Conservation (phyloP, 2,329 filamentous ascomycete species). For the Claviceps arundinis region DNA sequence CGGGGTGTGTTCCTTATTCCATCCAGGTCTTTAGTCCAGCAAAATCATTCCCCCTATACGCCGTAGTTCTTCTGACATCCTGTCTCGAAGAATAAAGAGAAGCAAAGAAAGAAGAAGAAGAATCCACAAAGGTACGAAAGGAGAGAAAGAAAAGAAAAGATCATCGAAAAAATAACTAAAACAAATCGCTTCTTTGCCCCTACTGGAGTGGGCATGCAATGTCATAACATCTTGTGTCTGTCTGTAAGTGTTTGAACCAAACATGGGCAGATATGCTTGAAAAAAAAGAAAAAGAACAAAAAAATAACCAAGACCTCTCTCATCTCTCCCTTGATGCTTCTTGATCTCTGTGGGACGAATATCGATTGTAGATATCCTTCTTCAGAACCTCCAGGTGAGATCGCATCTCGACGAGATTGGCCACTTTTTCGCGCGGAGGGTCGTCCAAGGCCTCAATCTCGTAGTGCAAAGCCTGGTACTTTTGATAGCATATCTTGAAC, state of each 20-base stretch:
- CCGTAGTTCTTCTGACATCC: too few species aligned
- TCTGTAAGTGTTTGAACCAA: background rate
- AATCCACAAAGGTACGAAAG: background rate
- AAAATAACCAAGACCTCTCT: background rate
- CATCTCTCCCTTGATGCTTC: background rate
- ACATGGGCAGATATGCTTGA: background rate
- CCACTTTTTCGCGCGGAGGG: constrained; percentile 37
- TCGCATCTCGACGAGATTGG: constrained; percentile 40
- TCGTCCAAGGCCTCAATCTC: constrained; percentile 38
- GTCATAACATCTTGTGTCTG: constrained; percentile 3
- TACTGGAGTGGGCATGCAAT: constrained; percentile 2
- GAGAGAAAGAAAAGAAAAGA: background rate
- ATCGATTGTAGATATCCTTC: constrained; percentile 40
- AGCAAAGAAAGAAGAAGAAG: background rate
- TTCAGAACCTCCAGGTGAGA: constrained; percentile 43
- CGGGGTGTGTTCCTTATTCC: too few species aligned
- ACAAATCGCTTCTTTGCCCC: constrained; percentile 1
- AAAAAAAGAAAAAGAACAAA: constrained; percentile 1
- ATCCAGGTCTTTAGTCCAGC: too few species aligned
- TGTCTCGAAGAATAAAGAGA: background rate
- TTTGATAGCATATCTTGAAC: constrained; percentile 43
- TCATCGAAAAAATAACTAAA: background rate
- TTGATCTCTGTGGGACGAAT: constrained; percentile 17
- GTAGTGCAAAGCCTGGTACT: constrained; percentile 42
- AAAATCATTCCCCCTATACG: too few species aligned